Evolutionary conservation across 2,329 filamentous ascomycete genomes (phyloP).

Genomic region (Clarireedia paspali): DNA sequence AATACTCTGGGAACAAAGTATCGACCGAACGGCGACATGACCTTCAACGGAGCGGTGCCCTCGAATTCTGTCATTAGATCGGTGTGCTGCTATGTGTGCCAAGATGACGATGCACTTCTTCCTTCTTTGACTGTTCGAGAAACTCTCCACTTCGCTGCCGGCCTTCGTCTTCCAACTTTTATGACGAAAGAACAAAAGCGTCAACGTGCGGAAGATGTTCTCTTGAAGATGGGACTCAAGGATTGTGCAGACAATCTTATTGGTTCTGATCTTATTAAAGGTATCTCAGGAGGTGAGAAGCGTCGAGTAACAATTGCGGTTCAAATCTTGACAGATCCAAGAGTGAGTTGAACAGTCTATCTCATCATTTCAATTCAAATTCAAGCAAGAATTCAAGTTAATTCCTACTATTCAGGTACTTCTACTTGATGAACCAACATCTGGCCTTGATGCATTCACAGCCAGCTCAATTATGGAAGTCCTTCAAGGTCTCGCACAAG

Average conservation of each 20-base stretch:
- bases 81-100: conserved; percentile 69
- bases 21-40: conserved; percentile 51
- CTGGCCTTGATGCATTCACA: conserved; percentile 70
- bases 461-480: conserved; percentile 71
- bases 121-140: conserved; percentile 70
- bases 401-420: conserved; percentile 37
- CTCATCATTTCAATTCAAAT: conserved; percentile 24
- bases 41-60: conserved; percentile 62
- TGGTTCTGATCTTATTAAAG: conserved; percentile 65
- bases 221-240: conserved; percentile 69
- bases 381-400: not conserved
- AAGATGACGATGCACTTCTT: conserved; percentile 69
- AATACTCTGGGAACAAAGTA: conserved; percentile 57
- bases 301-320: conserved; percentile 70
- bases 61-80: conserved; percentile 63
- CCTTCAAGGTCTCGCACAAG: conserved; percentile 59
- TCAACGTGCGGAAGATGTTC: conserved; percentile 59
- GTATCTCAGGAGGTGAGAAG: conserved; percentile 75
- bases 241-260: conserved; percentile 71
- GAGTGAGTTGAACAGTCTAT: conserved; percentile 65
- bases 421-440: conserved; percentile 69
- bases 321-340: conserved; percentile 68
- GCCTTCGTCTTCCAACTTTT: conserved; percentile 60
- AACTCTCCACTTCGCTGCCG: conserved; percentile 63
- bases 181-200: conserved; percentile 63